Evolutionary conservation across 192 early-diverging fungal genomes (phyloP).

Genomic region (Backusella australiensis): DNA sequence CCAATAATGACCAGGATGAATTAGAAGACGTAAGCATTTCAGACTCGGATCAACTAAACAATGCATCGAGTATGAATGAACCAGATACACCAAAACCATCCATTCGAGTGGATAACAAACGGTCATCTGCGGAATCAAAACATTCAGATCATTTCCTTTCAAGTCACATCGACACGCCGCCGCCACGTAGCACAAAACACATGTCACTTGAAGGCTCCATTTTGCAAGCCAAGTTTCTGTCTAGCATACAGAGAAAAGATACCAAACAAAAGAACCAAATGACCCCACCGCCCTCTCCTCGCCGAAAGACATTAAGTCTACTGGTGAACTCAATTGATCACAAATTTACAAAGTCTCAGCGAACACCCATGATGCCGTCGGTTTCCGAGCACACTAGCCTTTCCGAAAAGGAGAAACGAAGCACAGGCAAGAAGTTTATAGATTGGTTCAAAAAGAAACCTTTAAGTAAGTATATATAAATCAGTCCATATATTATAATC

Average conservation of each 20-base stretch:
- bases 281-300: neutral
- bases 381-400: constrained; percentile 22
- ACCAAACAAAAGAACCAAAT: constrained; percentile 2
- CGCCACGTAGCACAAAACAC: constrained; percentile 3
- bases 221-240: constrained; percentile 35
- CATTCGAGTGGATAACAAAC: neutral
- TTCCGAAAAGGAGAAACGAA: constrained; percentile 25
- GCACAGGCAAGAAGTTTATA: constrained; percentile 65
- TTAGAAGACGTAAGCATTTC: neutral
- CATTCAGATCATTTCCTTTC: neutral
- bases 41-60: neutral
- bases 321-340: constrained; percentile 31
- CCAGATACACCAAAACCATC: neutral
- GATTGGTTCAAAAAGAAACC: constrained; percentile 72
- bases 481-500: neutral
- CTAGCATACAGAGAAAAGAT: constrained; percentile 23
- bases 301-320: constrained; percentile 36
- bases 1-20: neutral
- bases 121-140: constrained; percentile 1
- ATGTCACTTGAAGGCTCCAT: constrained; percentile 25
- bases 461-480: constrained; percentile 36
- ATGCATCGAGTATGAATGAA: neutral
- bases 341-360: constrained; percentile 1
- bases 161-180: neutral
- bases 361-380: constrained; percentile 17